Evolutionary conservation across 2,329 filamentous ascomycete genomes (phyloP).

Genomic region (Tricladium varicosporioides): DNA sequence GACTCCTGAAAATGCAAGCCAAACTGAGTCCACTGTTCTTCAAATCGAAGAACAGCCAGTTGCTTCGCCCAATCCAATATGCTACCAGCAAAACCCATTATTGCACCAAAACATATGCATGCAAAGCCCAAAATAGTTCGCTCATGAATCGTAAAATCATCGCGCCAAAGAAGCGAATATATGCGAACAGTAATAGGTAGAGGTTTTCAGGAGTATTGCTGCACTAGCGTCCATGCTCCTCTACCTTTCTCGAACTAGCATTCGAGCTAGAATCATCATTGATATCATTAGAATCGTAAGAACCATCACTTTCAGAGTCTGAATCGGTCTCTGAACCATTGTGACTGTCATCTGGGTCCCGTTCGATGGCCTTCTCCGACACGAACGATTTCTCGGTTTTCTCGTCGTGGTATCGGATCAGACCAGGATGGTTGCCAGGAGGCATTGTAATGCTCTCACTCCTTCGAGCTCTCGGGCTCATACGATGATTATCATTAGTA

Average conservation of each 20-base stretch:
- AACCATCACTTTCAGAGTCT: slow-evolving; percentile 16
- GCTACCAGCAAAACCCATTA: slow-evolving; percentile 1
- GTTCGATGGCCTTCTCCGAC: slow-evolving; percentile 4
- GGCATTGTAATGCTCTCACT: slow-evolving; percentile 43
- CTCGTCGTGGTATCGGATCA: slow-evolving; percentile 46
- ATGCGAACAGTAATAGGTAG: slow-evolving; percentile 11
- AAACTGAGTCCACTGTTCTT: neutral
- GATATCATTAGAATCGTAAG: slow-evolving; percentile 27
- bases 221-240: slow-evolving; percentile 34
- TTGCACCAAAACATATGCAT: neutral
- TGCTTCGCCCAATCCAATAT: slow-evolving; percentile 1
- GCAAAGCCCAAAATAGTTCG: slow-evolving; percentile 1
- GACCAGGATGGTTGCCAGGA: slow-evolving; percentile 39
- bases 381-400: slow-evolving; percentile 17
- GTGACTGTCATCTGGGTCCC: slow-evolving; percentile 6
- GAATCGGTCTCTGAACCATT: slow-evolving; percentile 17
- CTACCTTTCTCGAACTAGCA: slow-evolving; percentile 17
- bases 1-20: slow-evolving; percentile 7
- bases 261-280: slow-evolving; percentile 22
- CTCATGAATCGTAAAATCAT: slow-evolving; percentile 25
- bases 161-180: slow-evolving; percentile 18
- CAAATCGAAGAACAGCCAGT: neutral
- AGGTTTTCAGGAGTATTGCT: slow-evolving; percentile 30
- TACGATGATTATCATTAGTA: slow-evolving; percentile 70
- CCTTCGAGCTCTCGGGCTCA: slow-evolving; percentile 32